These are phyloP conservation scores for Stipa capillata DNA, from an alignment of 176 grass and related monocot species.

Conservation along the genomic window DNA sequence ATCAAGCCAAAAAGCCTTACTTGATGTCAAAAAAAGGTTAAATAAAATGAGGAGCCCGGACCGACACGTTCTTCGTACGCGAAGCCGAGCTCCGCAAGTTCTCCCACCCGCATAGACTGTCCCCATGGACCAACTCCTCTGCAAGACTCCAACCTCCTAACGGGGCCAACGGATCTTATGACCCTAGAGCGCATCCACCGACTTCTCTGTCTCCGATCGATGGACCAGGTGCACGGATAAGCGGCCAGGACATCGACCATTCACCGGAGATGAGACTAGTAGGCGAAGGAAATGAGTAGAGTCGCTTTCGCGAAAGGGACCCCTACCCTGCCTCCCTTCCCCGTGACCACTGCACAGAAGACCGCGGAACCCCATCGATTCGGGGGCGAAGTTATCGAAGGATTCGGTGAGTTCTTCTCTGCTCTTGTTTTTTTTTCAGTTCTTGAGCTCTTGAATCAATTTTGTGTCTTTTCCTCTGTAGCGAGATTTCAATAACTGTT, in stretches of 20 bases:
- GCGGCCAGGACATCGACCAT: background rate
- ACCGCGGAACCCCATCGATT: background rate
- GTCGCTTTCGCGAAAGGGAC: conserved; percentile 30
- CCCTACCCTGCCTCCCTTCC: conserved; percentile 4
- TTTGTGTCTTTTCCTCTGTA: no score
- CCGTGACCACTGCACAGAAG: no score
- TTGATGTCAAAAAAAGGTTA: no score
- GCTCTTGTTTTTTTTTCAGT: no score
- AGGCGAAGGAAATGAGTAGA: background rate
- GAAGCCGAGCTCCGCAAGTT: background rate
- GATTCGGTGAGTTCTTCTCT: no score
- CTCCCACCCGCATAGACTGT: background rate
- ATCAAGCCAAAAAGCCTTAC: no score
- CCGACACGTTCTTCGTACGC: conserved; percentile 16
- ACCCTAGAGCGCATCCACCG: background rate
- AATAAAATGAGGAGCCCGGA: background rate
- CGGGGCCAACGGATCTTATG: no score
- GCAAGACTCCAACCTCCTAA: background rate
- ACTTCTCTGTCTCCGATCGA: background rate
- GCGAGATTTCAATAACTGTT: no score
- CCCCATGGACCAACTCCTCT: background rate
- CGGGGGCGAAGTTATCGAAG: no score
- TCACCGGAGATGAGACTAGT: background rate
- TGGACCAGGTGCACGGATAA: background rate
- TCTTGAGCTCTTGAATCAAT: no score